These are phyloP conservation scores for Hordeum vulgare DNA, from an alignment of 176 grass and related monocot species.

Conservation along the genomic window MorexV3_pseudomolecules_assembly NC_058522.1:425908125-425908624, in stretches of 20 bases:
- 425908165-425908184: not conserved
- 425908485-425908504: too few species aligned
- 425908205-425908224: not conserved
- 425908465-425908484: too few species aligned
- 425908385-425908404: constrained; percentile 22
- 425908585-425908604: constrained; percentile 14
- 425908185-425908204: not conserved
- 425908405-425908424: not conserved
- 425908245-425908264: constrained; percentile 12
- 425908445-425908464: not conserved
- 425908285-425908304: not conserved
- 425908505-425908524: too few species aligned
- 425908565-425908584: constrained; percentile 4
- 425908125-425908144: not conserved
- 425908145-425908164: not conserved
- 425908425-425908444: not conserved
- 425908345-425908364: not conserved
- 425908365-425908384: not conserved
- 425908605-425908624: not conserved
- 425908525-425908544: too few species aligned
- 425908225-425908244: not conserved
- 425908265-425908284: not conserved
- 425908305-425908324: not conserved
- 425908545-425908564: not conserved
- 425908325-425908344: not conserved